Evolutionary conservation across 805 yeast species (phyloP).

Genomic region (Myxozyma neotropica): DNA sequence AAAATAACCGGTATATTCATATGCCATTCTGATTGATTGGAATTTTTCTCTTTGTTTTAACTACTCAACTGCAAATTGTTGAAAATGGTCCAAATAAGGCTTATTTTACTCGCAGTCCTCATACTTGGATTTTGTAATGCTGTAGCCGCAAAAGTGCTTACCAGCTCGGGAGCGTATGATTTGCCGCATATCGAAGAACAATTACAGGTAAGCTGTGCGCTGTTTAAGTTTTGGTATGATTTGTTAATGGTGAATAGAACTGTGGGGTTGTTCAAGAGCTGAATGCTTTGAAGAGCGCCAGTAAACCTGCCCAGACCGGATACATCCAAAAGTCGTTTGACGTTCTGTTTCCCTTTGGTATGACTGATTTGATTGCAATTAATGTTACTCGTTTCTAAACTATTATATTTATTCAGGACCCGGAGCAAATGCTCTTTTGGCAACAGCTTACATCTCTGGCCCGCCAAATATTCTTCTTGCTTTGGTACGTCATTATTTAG

Average conservation of each 20-base stretch:
- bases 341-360: conserved; percentile 42
- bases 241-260: conserved; percentile 34
- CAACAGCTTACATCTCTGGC: conserved; percentile 65
- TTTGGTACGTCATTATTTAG: conserved; percentile 35
- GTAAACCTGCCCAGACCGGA: conserved; percentile 29
- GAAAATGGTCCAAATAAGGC: not conserved
- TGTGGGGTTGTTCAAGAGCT: conserved; percentile 50
- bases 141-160: conserved; percentile 11
- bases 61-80: not conserved
- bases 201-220: conserved; percentile 7
- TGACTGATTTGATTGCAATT: not conserved
- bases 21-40: no score
- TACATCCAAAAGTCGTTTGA: conserved; percentile 48
- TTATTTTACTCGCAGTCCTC: not conserved
- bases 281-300: conserved; percentile 38
- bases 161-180: conserved; percentile 24
- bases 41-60: not conserved
- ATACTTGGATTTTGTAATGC: conserved; percentile 3
- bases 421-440: conserved; percentile 62
- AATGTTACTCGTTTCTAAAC: no score
- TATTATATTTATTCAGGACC: conserved; percentile 51
- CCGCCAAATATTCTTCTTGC: conserved; percentile 63
- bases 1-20: no score
- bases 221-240: not conserved
- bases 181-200: conserved; percentile 21